Base-by-base conservation (phyloP, 148 eudicot genomes). In the Rhododendron griersonianum region DNA sequence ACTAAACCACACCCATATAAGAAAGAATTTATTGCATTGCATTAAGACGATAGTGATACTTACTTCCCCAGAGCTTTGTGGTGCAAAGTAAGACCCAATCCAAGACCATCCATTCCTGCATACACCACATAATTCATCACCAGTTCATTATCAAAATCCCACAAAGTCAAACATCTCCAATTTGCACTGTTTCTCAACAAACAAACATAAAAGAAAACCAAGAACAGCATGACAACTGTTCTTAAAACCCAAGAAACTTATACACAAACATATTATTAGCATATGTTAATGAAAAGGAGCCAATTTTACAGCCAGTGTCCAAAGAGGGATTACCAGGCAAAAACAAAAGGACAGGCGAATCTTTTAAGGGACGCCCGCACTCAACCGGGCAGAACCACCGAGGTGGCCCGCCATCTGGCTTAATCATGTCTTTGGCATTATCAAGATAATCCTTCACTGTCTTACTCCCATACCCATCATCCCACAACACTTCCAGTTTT, bases 21-120 rank as follows among this genome's bases (percentile, higher is more conserved):
- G 51, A 82, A 61, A 61, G 35, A 82, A 44, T 69, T 48, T 69
- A 1, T 0, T 48, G 5, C 75, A 44, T n/a, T 19, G 57, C 5
- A 11, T 44, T 47, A 23, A 21, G 53, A 50, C 4, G 21, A 71
- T 15, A 10, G 35, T 47, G 23, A 51, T 19, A 91, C 96, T 94
- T 88, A 94, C 99, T 88, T 94, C 77, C 99, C 98, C 81, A 96
- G 91, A 86, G 98, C 83, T 88, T 89, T 94, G 84, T 96, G 98
- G 82, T 96, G 99, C 93, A 94, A 91, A 88, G 90, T 89, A 87
- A 96, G 98, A 83, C 98, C 99, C 92, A 95, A 86, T 59, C 99
- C 99, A 87, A 94, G 89, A 71, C 99, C 98, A 90, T 96, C 99
- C 95, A 96, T 94, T 78, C 98, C 98, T 96, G 90, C 84, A 90